Percentiles rank a stretch among this genome's conserved stretches.
Evolutionary conservation across 768 basidiomycete species (phyloP).

Genomic region (Myochromella boudieri): DNA sequence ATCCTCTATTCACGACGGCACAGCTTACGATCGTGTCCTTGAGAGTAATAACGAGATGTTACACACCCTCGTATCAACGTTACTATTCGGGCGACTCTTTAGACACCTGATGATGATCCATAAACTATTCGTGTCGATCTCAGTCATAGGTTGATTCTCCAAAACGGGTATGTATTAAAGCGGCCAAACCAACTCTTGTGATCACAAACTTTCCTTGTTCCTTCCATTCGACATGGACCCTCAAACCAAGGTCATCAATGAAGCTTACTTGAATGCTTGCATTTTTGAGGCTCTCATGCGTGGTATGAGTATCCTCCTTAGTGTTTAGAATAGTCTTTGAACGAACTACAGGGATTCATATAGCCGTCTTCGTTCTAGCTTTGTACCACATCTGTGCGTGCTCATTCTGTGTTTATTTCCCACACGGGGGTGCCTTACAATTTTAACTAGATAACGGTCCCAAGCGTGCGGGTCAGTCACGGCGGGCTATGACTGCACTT

Average conservation of each 20-base stretch:
- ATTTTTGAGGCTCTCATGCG: constrained; percentile 13
- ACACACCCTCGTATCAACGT: background rate
- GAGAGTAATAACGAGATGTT: background rate
- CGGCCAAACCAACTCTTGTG: background rate
- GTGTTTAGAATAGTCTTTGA: background rate
- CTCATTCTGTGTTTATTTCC: background rate
- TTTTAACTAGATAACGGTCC: constrained; percentile 4
- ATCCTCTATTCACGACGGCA: no score
- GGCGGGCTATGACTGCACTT: constrained; percentile 6
- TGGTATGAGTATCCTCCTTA: constrained; percentile 2
- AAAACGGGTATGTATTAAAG: no score
- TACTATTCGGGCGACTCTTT: background rate
- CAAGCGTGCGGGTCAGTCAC: constrained; percentile 1
- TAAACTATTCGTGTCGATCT: no score
- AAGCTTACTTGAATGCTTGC: constrained; percentile 13
- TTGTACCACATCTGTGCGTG: constrained; percentile 9
- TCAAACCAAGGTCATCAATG: constrained; percentile 8
- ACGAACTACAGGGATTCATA: constrained; percentile 7
- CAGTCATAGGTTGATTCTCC: no score
- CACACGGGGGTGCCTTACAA: background rate
- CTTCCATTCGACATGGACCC: background rate
- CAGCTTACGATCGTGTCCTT: no score
- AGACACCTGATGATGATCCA: background rate
- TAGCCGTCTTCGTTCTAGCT: constrained; percentile 8
- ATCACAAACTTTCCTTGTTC: background rate